Evolutionary conservation across 179 eudicot genomes (phyloP), one percentile per base, ranked within the genome.

Genomic region (Beta macrorhiza): DNA sequence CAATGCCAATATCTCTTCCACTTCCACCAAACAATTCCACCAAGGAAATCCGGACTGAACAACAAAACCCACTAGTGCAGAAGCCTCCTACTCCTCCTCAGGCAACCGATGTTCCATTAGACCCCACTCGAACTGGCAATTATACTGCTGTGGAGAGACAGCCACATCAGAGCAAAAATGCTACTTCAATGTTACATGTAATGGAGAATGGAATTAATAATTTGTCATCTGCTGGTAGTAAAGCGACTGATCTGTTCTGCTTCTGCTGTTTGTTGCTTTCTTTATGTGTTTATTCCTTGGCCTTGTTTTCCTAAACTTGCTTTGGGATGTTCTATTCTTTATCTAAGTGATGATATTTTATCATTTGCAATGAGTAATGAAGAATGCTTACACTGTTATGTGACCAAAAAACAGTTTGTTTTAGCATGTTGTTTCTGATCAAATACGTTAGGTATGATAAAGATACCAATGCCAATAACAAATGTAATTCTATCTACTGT

Each of bases 1-100:
- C 87, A 75, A 68, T 75, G 82, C 87, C 87, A 20, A 74, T 82
- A 80, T 67, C 87, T 8, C 87, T 85, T 13, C 87, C 87, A 53
- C 20, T 82, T 62, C 84, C 84, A n/a, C 74, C 82, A 5, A 64
- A 82, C 44, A 82, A 29, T 44, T 72, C 87, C 16, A 51, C 82
- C 0, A 69, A 44, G 62, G 74, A 69, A 67, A 14, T 75, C 22
- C 73, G 73, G 11, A 45, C 82, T 8, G 78, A 42, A 25, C 80
- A 82, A 64, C 82, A 73, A 19, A 79, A 76, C 5, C 76, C 67
- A 32, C 70, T 51, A 17, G 58, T 69, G 14, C 80, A 78, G 8
- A 22, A 45, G 20, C 51, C 76, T 45, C 80, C 84, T 37, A 79
- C 82, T 69, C 78, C 56, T 19, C 29, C 80, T 68, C 84, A 71